These are phyloP conservation scores for Clonostachys rhizophaga DNA, from an alignment of 2,329 filamentous ascomycete species.

Conservation along the genomic window DNA sequence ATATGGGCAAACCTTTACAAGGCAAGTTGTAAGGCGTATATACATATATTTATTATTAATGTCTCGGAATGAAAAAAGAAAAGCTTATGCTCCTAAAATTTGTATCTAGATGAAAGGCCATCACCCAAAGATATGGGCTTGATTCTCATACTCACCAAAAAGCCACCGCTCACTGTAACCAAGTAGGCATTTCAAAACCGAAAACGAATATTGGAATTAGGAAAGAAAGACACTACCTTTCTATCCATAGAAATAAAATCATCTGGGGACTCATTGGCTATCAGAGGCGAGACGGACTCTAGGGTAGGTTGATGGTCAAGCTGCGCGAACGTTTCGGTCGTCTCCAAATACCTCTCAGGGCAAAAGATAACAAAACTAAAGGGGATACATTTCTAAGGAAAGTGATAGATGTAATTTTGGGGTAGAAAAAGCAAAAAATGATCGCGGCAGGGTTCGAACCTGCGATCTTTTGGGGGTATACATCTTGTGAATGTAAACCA, in stretches of 20 bases:
- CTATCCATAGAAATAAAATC: neutral
- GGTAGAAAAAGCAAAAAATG: slow-evolving; percentile 1
- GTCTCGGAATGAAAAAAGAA: neutral
- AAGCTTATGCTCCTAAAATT: neutral
- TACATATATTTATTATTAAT: neutral
- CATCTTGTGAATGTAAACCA: slow-evolving; percentile 7
- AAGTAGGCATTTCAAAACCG: neutral
- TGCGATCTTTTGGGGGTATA: slow-evolving; percentile 10
- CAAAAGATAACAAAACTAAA: neutral
- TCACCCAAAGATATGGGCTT: too few relatives aligned
- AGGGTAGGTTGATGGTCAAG: too few relatives aligned
- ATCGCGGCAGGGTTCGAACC: slow-evolving; percentile 15
- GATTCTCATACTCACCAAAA: too few relatives aligned
- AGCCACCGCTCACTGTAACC: neutral
- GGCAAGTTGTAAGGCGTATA: slow-evolving; percentile 13
- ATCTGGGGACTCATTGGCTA: neutral
- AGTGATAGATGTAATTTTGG: neutral
- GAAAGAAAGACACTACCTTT: neutral
- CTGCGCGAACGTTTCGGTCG: neutral
- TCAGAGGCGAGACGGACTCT: neutral
- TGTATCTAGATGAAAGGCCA: neutral
- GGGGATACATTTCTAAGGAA: neutral
- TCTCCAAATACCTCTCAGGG: neutral
- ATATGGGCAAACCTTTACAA: slow-evolving; percentile 52
- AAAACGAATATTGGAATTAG: too few relatives aligned